Evolutionary conservation across 306 rosid species (phyloP).

Genomic region (Carpinus viminea): DNA sequence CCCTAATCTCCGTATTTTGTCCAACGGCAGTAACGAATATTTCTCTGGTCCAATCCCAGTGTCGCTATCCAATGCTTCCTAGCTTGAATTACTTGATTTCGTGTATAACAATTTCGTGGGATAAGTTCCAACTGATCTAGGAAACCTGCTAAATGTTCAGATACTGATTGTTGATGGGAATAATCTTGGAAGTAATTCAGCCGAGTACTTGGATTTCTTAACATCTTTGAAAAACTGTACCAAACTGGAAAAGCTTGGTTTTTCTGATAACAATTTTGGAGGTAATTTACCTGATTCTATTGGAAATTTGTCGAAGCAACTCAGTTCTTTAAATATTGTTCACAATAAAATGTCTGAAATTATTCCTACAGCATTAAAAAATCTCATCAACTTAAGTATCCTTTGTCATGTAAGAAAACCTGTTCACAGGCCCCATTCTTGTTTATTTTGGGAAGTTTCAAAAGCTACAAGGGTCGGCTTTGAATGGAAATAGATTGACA

Average conservation of each 20-base stretch:
- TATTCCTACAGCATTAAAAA: constrained; percentile 31
- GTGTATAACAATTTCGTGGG: neutral
- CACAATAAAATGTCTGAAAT: constrained; percentile 21
- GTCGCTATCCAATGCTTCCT: constrained; percentile 39
- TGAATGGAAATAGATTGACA: neutral
- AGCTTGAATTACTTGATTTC: neutral
- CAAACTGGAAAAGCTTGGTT: neutral
- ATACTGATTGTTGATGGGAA: too few relatives aligned
- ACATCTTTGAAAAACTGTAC: constrained; percentile 33
- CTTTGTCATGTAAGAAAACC: neutral
- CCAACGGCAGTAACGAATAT: constrained; percentile 15
- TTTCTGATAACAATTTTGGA: constrained; percentile 31
- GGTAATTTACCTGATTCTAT: constrained; percentile 32
- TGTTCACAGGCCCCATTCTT: constrained; percentile 24
- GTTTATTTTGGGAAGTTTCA: constrained; percentile 2
- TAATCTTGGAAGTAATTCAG: constrained; percentile 33
- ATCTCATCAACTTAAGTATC: neutral
- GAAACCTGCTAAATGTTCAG: constrained; percentile 25
- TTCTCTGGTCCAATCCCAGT: constrained; percentile 39
- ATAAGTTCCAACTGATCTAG: constrained; percentile 20
- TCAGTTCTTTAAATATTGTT: neutral
- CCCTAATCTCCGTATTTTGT: constrained; percentile 20
- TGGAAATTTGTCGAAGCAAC: constrained; percentile 38
- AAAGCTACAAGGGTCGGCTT: neutral
- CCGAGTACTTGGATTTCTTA: constrained; percentile 30